A percentile compares a stretch with the other conserved stretches of the same genome.
Evolutionary conservation across 116 monocot species (phyloP).

Genomic region (Phalaenopsis hybrid): DNA sequence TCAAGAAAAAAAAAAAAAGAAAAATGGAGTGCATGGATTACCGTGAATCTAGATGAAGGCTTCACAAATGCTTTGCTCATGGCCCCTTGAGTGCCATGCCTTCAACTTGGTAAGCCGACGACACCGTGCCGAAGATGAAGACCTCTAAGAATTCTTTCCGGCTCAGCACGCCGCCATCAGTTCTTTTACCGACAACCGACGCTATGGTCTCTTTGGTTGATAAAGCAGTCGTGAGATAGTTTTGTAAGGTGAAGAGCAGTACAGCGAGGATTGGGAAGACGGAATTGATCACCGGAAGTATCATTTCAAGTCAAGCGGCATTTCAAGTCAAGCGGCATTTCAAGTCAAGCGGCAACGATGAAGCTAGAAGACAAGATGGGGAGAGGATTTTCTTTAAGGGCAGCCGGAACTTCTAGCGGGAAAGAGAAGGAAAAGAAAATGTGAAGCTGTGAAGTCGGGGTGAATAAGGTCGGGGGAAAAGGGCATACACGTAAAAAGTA

Average conservation of each 20-base stretch:
- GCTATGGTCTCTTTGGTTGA: neutral
- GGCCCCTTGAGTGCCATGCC: conserved; percentile 41
- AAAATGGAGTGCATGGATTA: neutral
- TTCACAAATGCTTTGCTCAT: conserved; percentile 51
- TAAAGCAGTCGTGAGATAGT: neutral
- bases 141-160: conserved; percentile 28
- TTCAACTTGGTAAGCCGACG: conserved; percentile 55
- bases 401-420: too few relatives aligned
- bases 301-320: neutral
- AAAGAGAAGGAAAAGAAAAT: too few relatives aligned
- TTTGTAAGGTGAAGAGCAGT: conserved; percentile 8
- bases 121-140: conserved; percentile 40
- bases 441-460: too few relatives aligned
- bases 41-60: conserved; percentile 28
- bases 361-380: neutral
- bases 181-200: neutral
- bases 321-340: too few relatives aligned
- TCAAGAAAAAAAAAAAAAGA: neutral
- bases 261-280: neutral
- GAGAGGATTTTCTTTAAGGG: too few relatives aligned
- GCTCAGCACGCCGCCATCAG: conserved; percentile 17
- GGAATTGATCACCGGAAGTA: neutral
- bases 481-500: too few relatives aligned
- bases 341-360: neutral
- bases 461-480: too few relatives aligned